Evolutionary conservation across 192 early-diverging fungal genomes (phyloP), one percentile per base, ranked within the genome.

Genomic region (Irineochytrium annulatum): DNA sequence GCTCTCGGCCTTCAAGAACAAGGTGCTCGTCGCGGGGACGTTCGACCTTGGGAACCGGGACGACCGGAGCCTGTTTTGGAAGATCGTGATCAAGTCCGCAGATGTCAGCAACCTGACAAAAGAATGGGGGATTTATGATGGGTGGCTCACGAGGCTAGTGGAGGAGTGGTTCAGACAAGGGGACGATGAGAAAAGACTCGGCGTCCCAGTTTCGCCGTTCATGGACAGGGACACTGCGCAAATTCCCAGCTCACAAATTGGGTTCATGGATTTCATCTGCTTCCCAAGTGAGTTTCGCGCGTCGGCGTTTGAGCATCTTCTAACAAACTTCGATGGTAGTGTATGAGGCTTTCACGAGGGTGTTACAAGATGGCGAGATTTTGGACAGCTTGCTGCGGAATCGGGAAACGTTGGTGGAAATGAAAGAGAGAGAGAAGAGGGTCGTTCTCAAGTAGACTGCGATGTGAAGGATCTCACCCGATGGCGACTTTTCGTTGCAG

Each of bases 21-120:
- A 80, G 59, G 70, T 81, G 26, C 20, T 17, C 11, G 14, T 27
- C 29, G 68, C 63, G 13, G 62, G 52, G 30, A 65, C 60, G 24
- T 78, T 67, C 63, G 59, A 73, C 22, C 72, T 68, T 1, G 77
- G 76, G 51, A 63, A 14, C 39, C 48, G 68, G 16, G 72, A 80
- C 46, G 78, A 82, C 67, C 53, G 72, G 30, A 57, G 58, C 45
- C 57, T 82, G 14, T 61, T 82, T 27, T 69, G 61, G 60, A 71
- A 77, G 33, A 78, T 83, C 48, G 54, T 76, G 13, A 78, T 83
- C 51, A 83, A 83, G 60, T 80, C 76, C 55, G 65, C 81, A 5
- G 81, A 83, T 54, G 74, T 83, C 16, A 73, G 69, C 34, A 83
- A 83, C 52, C 78, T 76, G 5, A 68, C 78, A 17, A 81, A 81